These are phyloP conservation scores for Phytopythium boreale DNA, from an alignment of 352 stramenopile species.

Conservation along the genomic window DNA sequence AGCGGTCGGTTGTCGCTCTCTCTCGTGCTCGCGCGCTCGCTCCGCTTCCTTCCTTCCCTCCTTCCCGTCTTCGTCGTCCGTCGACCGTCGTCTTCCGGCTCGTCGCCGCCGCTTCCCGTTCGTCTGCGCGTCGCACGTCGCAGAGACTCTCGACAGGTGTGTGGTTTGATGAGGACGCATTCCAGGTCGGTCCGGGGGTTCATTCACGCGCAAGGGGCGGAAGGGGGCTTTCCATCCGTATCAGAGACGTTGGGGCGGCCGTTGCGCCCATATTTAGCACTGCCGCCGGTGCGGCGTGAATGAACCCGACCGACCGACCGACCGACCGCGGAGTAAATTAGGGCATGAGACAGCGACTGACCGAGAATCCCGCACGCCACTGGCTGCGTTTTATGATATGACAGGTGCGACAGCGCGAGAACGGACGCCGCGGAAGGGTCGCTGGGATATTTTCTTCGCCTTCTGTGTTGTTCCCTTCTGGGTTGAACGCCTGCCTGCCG, in stretches of 20 bases:
- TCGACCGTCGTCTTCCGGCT: background rate
- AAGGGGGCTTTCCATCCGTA: too few relatives aligned
- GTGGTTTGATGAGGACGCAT: background rate
- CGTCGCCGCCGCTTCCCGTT: background rate
- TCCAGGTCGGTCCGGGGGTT: too few relatives aligned
- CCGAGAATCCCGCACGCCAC: background rate
- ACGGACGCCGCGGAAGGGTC: conserved; percentile 8
- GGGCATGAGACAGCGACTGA: background rate
- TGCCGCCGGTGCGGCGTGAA: background rate
- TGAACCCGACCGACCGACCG: background rate
- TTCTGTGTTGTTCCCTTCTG: background rate
- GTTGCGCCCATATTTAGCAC: background rate
- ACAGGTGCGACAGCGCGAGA: conserved; percentile 2
- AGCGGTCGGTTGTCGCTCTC: conserved; percentile 35
- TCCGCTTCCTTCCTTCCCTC: conserved; percentile 4
- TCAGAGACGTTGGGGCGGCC: background rate
- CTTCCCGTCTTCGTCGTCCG: background rate
- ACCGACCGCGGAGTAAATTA: background rate
- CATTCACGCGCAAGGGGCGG: too few relatives aligned
- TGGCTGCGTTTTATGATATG: background rate
- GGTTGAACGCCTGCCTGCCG: background rate
- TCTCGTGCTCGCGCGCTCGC: conserved; percentile 5
- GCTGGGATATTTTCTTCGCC: conserved; percentile 1
- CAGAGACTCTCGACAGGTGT: background rate
- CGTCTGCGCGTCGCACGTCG: background rate